Evolutionary conservation across 2,329 filamentous ascomycete species (phyloP), one percentile per base, ranked within the genome.

Genomic region (Berkeleyomyces basicola): DNA sequence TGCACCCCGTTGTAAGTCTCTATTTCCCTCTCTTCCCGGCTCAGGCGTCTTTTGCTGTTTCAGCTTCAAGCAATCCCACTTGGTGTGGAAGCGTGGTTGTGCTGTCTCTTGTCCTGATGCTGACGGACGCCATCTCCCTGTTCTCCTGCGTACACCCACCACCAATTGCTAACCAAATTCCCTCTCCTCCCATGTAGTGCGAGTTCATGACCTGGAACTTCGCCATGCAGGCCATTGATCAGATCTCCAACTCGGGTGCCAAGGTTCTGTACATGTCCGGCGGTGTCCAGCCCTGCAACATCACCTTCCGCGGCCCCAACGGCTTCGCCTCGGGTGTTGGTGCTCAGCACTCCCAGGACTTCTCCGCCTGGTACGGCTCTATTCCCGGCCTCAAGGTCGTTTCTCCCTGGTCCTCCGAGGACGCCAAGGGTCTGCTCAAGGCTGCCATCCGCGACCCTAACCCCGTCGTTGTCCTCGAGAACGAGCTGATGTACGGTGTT

Each of bases 121-220:
- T 39, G 10, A 23, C 23, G 11, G 42, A 37, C n/a, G 23, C 46
- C 44, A n/a, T 55, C n/a, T 10, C 10, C 31, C 37, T 43, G 16
- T 31, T 16, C 1, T 43, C 23, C 31, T 16, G 14, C 7, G n/a
- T 49, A 44, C 10, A 51, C 4, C 33, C 53, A 40, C 49, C 10
- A 23, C 23, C 23, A n/a, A 37, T 59, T 59, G 57, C 64, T 62
- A 59, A 66, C 53, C 33, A 39, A 7, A 23, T 51, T n/a, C 44
- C 33, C 36, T 63, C 59, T 46, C n/a, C 36, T 44, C 58, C 23
- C 37, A 23, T 66, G 7, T 68, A 93, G 89, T 93, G 88, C 83
- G 93, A 99, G 80, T 99, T 99, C 82, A 99, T 99, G 93, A 99
- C 93, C 72, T 97, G 96, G 85, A 99, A 99, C 84, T 97, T 97